Evolutionary conservation across 176 grass and related monocot genomes (phyloP), one percentile per base, ranked within the genome.

Genomic region (Eragrostis curvula): DNA sequence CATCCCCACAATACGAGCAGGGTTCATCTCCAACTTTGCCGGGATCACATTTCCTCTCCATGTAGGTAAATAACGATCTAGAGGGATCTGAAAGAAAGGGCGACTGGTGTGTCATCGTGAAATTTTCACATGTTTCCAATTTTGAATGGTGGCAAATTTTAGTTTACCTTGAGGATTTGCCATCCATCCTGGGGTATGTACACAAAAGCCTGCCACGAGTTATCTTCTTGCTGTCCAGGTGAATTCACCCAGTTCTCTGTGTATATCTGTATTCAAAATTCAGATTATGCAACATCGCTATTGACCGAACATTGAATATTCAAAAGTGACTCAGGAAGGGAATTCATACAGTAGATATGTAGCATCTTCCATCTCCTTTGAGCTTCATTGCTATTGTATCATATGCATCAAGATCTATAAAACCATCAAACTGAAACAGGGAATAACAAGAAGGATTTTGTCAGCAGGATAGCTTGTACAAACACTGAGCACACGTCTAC

Each of bases 221-320:
- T 93, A 79, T 99, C 93, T 88, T 96, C 96, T 83, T 88, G 62
- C 71, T 96, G 93, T 51, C 96, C 96, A 15, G 93, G 96, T 78
- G 93, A 93, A 81, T 93, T 98, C 9, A 99, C 82, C 93, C 93
- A 99, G 80, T 99, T 99, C 68, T 99, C 96, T 21, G 93, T 99
- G 79, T 96, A 96, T 86, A 99, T 99, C 93, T 99, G 86, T 8
- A 87, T 63, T 83, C 16, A 57, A 65, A 52, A 87, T 76, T 67
- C 70, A 81, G 20, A 85, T 79, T 71, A 74, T 5, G 7, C 14
- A 42, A 25, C 45, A 81, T 20, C 5, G 65, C 4, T 76, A 70
- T 69, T 58, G 29, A 93, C 16, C 58, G 44, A 40, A 82, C 15
- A 72, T 64, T 47, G 58, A 51, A 78, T n/a, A 56, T 79, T 73